Percentiles rank a stretch among this genome's conserved stretches.
Evolutionary conservation across 139 green algal genomes (phyloP).

Genomic region (Chlorella sorokiniana): DNA sequence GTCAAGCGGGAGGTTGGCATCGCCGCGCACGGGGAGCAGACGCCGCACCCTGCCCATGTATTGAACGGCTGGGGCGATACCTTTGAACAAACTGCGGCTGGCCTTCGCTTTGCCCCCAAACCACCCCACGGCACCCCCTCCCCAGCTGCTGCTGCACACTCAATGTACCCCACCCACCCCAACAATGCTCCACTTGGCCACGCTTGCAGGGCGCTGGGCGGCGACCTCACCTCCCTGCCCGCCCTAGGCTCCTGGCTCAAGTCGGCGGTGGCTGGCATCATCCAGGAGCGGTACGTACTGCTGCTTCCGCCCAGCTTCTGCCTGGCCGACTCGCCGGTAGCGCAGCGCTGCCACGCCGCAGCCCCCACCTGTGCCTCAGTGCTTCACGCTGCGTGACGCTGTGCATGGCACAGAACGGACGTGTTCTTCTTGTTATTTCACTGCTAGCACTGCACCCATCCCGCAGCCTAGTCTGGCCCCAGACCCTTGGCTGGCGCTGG

Average conservation of each 20-base stretch:
- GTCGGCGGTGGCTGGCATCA: constrained; percentile 32
- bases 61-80: too few species aligned
- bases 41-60: too few species aligned
- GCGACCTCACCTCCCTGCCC: constrained; percentile 48
- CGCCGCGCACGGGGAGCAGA: too few species aligned
- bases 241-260: constrained; percentile 43
- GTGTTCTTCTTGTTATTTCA: neutral
- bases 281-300: constrained; percentile 11
- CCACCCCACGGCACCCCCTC: too few species aligned
- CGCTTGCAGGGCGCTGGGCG: constrained; percentile 38
- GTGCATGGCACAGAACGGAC: too few species aligned
- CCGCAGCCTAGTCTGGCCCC: constrained; percentile 18
- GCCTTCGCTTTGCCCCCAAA: too few species aligned
- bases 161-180: neutral
- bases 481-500: constrained; percentile 25
- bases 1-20: too few species aligned
- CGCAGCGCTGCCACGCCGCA: neutral
- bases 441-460: neutral
- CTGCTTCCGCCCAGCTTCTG: neutral
- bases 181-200: neutral
- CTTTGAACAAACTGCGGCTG: too few species aligned
- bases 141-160: too few species aligned
- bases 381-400: too few species aligned
- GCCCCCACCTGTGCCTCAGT: neutral
- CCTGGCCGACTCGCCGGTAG: neutral